phyloP scores from a whole-genome alignment of 2,329 filamentous ascomycete genomes.

The Pseudogymnoascus sp. region DNA sequence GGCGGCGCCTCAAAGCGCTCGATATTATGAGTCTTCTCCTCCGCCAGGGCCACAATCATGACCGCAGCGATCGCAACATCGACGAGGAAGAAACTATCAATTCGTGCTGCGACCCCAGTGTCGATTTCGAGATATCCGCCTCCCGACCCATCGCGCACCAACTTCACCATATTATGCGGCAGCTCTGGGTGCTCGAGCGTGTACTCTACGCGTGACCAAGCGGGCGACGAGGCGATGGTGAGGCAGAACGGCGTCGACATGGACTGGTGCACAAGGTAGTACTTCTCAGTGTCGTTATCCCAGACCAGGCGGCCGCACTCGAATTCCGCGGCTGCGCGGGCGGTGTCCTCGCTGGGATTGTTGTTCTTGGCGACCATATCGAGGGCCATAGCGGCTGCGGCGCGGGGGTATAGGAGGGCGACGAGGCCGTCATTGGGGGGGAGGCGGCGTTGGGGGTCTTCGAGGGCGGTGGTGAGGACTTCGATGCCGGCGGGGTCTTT shows the following conservation, averaged over 20 bases:
- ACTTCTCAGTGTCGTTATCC: slow-evolving; percentile 51
- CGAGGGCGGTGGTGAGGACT: slow-evolving; percentile 49
- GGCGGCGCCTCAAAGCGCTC: slow-evolving; percentile 56
- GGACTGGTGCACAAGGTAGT: slow-evolving; percentile 57
- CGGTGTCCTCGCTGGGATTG: slow-evolving; percentile 49
- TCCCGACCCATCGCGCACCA: slow-evolving; percentile 53
- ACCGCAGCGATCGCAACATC: slow-evolving; percentile 55
- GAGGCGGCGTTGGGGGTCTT: slow-evolving; percentile 44
- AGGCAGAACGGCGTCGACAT: slow-evolving; percentile 57
- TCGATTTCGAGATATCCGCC: slow-evolving; percentile 52
- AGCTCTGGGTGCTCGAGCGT: slow-evolving; percentile 57
- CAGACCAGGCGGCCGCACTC: slow-evolving; percentile 67
- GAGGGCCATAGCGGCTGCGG: slow-evolving; percentile 54
- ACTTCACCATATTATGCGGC: slow-evolving; percentile 50
- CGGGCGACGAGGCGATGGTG: slow-evolving; percentile 48
- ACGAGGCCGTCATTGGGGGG: slow-evolving; percentile 55
- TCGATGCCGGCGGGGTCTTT: slow-evolving; percentile 28
- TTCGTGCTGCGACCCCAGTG: slow-evolving; percentile 49
- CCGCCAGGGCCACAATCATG: slow-evolving; percentile 48
- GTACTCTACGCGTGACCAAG: slow-evolving; percentile 55
- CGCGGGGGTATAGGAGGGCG: slow-evolving; percentile 59
- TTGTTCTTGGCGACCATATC: slow-evolving; percentile 33
- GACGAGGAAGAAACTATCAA: slow-evolving; percentile 53
- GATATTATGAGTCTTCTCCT: slow-evolving; percentile 43
- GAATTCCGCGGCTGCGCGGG: slow-evolving; percentile 54